Base-by-base conservation (phyloP, 2,329 filamentous ascomycete species). In the Moelleriella libera region DNA sequence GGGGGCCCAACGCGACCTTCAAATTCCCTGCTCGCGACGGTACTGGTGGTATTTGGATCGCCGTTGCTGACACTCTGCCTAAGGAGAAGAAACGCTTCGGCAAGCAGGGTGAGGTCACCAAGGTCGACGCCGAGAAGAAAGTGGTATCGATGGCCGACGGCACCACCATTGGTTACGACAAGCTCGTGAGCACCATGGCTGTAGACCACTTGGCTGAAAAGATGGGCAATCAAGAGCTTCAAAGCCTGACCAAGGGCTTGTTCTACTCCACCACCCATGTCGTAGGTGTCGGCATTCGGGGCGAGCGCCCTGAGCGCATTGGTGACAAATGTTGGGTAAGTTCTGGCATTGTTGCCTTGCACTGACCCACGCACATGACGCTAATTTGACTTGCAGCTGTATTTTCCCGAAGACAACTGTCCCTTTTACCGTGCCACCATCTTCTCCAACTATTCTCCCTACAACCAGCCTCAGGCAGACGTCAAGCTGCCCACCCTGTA, bases 341-440 rank as follows among this genome's bases (percentile, higher is more conserved):
- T 62, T 37, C 12, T 9, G 21, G 21, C 21, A 21, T 21, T 3
- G 21, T 21, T 21, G 21, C 21, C 21, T 21, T 21, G 21, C 21
- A 21, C 21, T 21, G 21, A 21, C 21, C 2, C 21, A 21, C 21
- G 21, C 21, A 21, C 21, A 21, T 21, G 21, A 11, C 30, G 11
- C 45, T 47, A 45, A 53, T 41, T 30, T 11, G 30, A 7, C 12
- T 0, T 11, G 2, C 30, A 83, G 82, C 76, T 98, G 55, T 98
- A 98, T 80, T 98, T 97, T 81, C 92, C 92, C 53, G 92, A 98
- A 69, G 85, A 95, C 68, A 84, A 98, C 78, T 96, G 88, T 75
- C 88, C 88, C 64, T 98, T 98, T 78, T 98, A 98, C 78, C 87
- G 92, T 58, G 92, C 92, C 62, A 98, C 92, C 63, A 97, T 98